A percentile compares a stretch with the other conserved stretches of the same genome.
Evolutionary conservation across 306 rosid genomes (phyloP).

Genomic region (Sesbania bispinosa): DNA sequence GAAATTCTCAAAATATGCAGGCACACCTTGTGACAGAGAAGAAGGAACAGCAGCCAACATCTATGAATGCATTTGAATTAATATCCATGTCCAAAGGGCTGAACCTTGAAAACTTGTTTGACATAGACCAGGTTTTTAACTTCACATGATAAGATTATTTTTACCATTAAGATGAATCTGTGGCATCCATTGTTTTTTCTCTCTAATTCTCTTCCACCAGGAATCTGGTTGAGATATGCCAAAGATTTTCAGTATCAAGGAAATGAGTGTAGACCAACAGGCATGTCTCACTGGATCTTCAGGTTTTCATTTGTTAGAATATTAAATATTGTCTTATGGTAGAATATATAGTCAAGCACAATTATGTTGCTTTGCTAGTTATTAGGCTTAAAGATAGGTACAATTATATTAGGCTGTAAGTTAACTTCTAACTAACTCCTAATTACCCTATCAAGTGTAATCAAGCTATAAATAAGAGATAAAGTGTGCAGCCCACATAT

Average conservation of each 20-base stretch:
- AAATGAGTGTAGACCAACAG: conserved; percentile 8
- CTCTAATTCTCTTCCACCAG: conserved; percentile 6
- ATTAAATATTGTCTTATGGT: background rate
- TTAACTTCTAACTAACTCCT: background rate
- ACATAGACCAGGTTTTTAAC: conserved; percentile 68
- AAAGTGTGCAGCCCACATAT: too few species aligned
- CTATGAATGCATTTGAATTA: conserved; percentile 93
- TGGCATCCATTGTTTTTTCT: background rate
- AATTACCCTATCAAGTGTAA: background rate
- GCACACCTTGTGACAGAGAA: conserved; percentile 91
- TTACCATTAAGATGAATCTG: background rate
- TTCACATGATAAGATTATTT: conserved; percentile 8
- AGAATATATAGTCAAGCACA: background rate
- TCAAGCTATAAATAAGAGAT: too few species aligned
- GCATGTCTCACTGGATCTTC: conserved; percentile 5
- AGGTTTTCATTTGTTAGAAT: background rate
- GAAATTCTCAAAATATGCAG: conserved; percentile 45
- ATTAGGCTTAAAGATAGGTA: too few species aligned
- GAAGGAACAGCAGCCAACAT: conserved; percentile 88
- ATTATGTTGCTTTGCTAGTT: background rate
- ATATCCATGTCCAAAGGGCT: conserved; percentile 97
- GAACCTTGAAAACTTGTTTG: conserved; percentile 91
- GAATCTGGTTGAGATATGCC: conserved; percentile 11
- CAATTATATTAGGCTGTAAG: too few species aligned
- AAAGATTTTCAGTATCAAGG: conserved; percentile 9